Percentiles rank a stretch among this genome's conserved stretches.
phyloP scores from a whole-genome alignment of 805 yeast genomes.

The Candida koratica region DNA sequence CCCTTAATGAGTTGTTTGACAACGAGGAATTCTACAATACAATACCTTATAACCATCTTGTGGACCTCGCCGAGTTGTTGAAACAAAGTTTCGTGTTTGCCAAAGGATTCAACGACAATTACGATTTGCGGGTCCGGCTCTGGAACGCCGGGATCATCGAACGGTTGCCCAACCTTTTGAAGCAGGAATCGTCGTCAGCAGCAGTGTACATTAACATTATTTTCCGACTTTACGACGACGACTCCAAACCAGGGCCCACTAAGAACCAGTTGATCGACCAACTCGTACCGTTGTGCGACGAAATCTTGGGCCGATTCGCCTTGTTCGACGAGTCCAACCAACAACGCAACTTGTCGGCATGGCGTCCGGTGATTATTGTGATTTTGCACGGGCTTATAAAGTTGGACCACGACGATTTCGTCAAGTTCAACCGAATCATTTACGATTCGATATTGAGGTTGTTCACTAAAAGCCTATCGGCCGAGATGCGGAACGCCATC shows the following conservation, averaged over 20 bases:
- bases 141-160: slow-evolving; percentile 93
- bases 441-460: slow-evolving; percentile 57
- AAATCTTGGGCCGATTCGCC: slow-evolving; percentile 66
- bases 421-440: slow-evolving; percentile 52
- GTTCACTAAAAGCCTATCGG: slow-evolving; percentile 56
- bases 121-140: slow-evolving; percentile 78
- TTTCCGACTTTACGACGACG: slow-evolving; percentile 74
- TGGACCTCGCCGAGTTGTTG: slow-evolving; percentile 56
- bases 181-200: slow-evolving; percentile 88
- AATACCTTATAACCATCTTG: slow-evolving; percentile 64
- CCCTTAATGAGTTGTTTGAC: slow-evolving; percentile 75
- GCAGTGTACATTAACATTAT: slow-evolving; percentile 79
- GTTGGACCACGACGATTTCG: slow-evolving; percentile 71
- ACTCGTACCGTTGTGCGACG: slow-evolving; percentile 61
- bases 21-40: slow-evolving; percentile 60
- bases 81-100: slow-evolving; percentile 77
- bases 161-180: slow-evolving; percentile 82
- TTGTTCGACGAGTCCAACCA: slow-evolving; percentile 74
- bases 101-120: slow-evolving; percentile 80
- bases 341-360: slow-evolving; percentile 71
- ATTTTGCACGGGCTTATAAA: slow-evolving; percentile 78
- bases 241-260: slow-evolving; percentile 45
- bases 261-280: slow-evolving; percentile 50
- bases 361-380: slow-evolving; percentile 92
- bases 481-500: slow-evolving; percentile 59